Conservation (phyloP, 495 filamentous ascomycete genomes). For the Neurospora africana region DNA sequence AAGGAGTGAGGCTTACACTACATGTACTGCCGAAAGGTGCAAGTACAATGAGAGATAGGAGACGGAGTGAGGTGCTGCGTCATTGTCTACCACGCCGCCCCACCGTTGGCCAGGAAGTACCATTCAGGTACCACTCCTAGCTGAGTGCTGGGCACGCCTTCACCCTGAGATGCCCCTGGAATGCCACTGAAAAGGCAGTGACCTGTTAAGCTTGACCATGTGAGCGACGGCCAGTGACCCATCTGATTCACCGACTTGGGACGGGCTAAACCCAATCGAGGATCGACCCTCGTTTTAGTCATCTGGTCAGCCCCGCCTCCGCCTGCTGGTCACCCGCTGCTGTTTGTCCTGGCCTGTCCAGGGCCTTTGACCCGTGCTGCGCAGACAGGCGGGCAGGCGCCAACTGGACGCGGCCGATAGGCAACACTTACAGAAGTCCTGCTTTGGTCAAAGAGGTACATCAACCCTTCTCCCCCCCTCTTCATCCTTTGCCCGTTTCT, state of each 20-base stretch:
- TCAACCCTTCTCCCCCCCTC: background rate
- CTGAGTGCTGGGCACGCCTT: background rate
- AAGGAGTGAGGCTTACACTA: background rate
- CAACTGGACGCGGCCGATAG: background rate
- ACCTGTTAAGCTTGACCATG: slow-evolving; percentile 10
- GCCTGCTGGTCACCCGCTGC: background rate
- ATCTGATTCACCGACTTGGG: slow-evolving; percentile 17
- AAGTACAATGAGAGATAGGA: background rate
- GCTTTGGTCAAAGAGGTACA: background rate
- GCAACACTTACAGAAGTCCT: background rate
- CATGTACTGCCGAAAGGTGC: no score
- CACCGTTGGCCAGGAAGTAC: background rate
- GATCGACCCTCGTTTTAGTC: slow-evolving; percentile 13
- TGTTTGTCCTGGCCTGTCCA: background rate
- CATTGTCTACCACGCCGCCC: background rate
- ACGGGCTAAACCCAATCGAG: slow-evolving; percentile 5
- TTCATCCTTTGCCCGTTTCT: background rate
- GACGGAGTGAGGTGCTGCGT: background rate
- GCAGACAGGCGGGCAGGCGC: background rate
- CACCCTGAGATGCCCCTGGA: background rate
- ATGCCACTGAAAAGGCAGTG: background rate
- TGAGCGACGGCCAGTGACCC: slow-evolving; percentile 13
- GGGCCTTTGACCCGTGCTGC: background rate
- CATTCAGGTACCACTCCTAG: background rate
- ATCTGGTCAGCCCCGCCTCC: slow-evolving; percentile 22